phyloP scores from a whole-genome alignment of 1,284 basidiomycete species.

The Ganoderma sinense region DNA sequence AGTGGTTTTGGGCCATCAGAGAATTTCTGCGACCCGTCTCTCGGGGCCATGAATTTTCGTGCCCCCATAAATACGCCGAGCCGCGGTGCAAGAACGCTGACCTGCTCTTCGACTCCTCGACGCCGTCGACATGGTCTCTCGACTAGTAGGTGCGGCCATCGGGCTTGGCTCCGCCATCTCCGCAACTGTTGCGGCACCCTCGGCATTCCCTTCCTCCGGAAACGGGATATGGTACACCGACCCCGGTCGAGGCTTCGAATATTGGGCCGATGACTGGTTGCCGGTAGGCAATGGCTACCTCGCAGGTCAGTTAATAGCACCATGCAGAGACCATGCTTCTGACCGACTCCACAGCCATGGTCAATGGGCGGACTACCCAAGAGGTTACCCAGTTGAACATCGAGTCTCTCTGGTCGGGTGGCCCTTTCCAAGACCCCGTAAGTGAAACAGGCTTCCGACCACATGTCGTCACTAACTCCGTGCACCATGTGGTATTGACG shows the following conservation, averaged over 20 bases:
- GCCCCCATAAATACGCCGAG: conserved; percentile 9
- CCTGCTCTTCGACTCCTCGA: conserved; percentile 9
- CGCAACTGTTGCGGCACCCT: conserved; percentile 43
- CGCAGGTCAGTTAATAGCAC: conserved; percentile 52
- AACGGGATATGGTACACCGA: conserved; percentile 76
- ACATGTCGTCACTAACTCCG: not conserved
- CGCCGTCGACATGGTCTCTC: conserved; percentile 13
- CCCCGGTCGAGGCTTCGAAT: conserved; percentile 47
- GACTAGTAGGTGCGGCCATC: conserved; percentile 20
- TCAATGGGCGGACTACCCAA: conserved; percentile 64
- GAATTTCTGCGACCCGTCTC: not conserved
- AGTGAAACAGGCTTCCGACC: conserved; percentile 34
- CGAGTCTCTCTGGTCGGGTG: conserved; percentile 80
- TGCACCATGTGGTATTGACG: conserved; percentile 3
- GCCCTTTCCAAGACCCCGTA: conserved; percentile 70
- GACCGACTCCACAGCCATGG: conserved; percentile 55
- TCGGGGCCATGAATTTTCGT: not conserved
- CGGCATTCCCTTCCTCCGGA: conserved; percentile 70
- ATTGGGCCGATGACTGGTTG: conserved; percentile 66
- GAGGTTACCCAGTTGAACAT: conserved; percentile 76
- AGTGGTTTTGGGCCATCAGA: not conserved
- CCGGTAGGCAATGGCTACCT: conserved; percentile 80
- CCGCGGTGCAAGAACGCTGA: conserved; percentile 10
- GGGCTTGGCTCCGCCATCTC: conserved; percentile 20
- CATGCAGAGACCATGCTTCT: not conserved